Conservation (phyloP, 2,329 filamentous ascomycete species). For the Orbilia brochopaga region DNA sequence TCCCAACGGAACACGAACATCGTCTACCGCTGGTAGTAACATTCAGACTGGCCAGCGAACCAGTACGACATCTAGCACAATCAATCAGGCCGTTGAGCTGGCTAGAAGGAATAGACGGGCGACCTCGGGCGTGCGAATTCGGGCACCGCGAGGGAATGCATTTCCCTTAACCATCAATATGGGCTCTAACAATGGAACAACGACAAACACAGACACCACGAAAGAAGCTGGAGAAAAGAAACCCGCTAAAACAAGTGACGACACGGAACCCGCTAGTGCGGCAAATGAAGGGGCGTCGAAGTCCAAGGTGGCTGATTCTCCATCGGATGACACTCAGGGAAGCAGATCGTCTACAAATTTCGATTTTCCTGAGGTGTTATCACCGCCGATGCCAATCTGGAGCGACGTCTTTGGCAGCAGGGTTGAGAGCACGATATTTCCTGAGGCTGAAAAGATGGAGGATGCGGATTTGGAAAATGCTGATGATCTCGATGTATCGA, state of each 20-base stretch:
- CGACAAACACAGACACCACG: neutral
- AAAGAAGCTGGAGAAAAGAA: neutral
- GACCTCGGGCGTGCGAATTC: neutral
- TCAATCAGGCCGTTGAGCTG: too few species aligned
- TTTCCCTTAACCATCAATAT: neutral
- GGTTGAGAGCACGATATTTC: slow-evolving; percentile 1
- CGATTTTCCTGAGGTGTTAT: neutral
- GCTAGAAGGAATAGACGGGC: neutral
- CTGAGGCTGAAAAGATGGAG: slow-evolving; percentile 15
- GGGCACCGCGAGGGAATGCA: neutral
- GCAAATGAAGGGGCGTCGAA: slow-evolving; percentile 15
- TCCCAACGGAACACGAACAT: slow-evolving; percentile 7
- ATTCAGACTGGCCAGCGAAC: too few species aligned
- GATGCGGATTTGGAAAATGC: slow-evolving; percentile 23
- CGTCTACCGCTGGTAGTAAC: neutral
- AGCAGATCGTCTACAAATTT: neutral
- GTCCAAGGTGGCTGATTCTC: neutral
- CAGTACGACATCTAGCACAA: too few species aligned
- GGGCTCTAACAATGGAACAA: neutral
- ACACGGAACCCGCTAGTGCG: neutral
- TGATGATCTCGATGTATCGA: slow-evolving; percentile 17
- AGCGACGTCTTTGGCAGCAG: slow-evolving; percentile 21
- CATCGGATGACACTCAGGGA: slow-evolving; percentile 6
- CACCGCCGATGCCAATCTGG: slow-evolving; percentile 15
- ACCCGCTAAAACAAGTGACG: neutral